A percentile compares a stretch with the other conserved stretches of the same genome.
These are phyloP conservation scores for Penicillium polonicum DNA, from an alignment of 2,329 filamentous ascomycete genomes.

Conservation along the genomic window DNA sequence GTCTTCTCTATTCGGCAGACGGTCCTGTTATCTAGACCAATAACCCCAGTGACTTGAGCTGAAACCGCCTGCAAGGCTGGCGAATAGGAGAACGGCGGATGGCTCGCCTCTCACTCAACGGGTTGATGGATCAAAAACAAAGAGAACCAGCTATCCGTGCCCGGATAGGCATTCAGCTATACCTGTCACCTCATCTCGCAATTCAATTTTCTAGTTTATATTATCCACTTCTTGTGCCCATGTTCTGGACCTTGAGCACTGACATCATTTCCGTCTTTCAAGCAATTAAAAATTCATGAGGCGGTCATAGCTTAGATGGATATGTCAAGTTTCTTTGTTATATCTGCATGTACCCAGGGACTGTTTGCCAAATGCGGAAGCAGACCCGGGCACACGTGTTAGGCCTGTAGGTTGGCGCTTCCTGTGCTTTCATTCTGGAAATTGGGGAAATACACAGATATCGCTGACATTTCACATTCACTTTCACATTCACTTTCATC, in stretches of 20 bases:
- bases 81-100: constrained; percentile 81
- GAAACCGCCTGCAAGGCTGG: constrained; percentile 69
- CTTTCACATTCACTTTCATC: neutral
- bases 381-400: constrained; percentile 4
- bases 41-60: constrained; percentile 58
- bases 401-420: constrained; percentile 1
- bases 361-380: neutral
- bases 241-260: neutral
- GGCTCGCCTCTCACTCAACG: constrained; percentile 57
- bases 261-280: neutral
- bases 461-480: neutral
- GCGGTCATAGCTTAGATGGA: constrained; percentile 1
- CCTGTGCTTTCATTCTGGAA: neutral
- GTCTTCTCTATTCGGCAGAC: neutral
- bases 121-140: neutral
- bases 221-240: neutral
- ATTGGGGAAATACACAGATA: neutral
- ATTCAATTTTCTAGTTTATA: neutral
- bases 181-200: neutral
- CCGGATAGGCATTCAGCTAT: neutral
- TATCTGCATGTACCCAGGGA: neutral
- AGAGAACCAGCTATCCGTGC: neutral
- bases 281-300: neutral
- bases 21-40: constrained; percentile 55
- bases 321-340: constrained; percentile 4